Conservation (phyloP, 805 yeast species). For the Yarrowia sp. region DNA sequence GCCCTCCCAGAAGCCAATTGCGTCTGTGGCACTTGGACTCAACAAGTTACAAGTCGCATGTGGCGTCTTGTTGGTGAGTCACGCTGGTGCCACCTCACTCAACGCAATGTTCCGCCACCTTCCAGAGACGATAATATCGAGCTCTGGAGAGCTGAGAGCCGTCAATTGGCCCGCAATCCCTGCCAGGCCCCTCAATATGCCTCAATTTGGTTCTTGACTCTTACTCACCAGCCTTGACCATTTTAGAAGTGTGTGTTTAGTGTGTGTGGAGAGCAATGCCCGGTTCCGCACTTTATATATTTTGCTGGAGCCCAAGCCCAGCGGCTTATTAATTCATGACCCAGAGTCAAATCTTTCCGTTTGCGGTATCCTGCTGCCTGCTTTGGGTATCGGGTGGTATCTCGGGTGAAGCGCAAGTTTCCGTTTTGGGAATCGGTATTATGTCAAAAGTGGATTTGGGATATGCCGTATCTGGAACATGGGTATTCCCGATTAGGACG, state of each 20-base stretch:
- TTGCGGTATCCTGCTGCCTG: not conserved
- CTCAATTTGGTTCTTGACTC: not conserved
- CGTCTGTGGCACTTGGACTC: not conserved
- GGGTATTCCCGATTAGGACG: not conserved
- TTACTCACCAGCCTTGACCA: constrained; percentile 65
- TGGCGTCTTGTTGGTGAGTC: no score
- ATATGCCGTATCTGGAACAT: not conserved
- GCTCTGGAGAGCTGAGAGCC: not conserved
- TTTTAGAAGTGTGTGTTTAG: constrained; percentile 35
- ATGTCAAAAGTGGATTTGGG: not conserved
- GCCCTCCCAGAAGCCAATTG: not conserved
- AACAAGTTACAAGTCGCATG: not conserved
- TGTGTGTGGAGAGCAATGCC: constrained; percentile 9
- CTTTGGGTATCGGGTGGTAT: constrained; percentile 7
- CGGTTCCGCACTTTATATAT: constrained; percentile 24
- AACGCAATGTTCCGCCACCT: constrained; percentile 9
- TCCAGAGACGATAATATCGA: not conserved
- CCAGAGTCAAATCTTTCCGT: constrained; percentile 15
- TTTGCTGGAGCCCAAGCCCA: constrained; percentile 11
- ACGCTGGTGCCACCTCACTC: not conserved
- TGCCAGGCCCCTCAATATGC: not conserved
- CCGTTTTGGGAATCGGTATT: not conserved
- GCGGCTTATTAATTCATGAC: constrained; percentile 13
- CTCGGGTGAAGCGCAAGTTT: not conserved
- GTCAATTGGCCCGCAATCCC: not conserved